phyloP scores from a whole-genome alignment of 2,329 filamentous ascomycete genomes.

The Trichoderma endophyticum region DNA sequence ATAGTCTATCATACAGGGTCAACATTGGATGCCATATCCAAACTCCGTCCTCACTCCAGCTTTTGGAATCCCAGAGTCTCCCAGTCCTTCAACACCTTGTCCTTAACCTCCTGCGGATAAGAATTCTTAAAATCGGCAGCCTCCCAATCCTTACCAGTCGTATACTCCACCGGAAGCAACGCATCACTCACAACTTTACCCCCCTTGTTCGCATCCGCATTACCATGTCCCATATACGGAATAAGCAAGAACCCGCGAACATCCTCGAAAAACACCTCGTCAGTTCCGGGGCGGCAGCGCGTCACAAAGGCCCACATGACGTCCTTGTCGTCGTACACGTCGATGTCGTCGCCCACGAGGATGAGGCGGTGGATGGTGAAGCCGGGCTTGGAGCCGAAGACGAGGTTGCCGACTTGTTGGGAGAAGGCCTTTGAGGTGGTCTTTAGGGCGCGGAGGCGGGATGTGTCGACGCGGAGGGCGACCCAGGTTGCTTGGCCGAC shows the following conservation, averaged over 20 bases:
- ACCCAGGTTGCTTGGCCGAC: slow-evolving; percentile 49
- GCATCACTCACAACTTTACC: slow-evolving; percentile 48
- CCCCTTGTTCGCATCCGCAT: slow-evolving; percentile 29
- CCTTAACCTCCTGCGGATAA: slow-evolving; percentile 39
- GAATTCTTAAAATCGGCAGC: slow-evolving; percentile 32
- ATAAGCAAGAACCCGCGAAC: slow-evolving; percentile 42
- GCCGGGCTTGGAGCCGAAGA: slow-evolving; percentile 40
- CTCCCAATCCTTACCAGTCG: slow-evolving; percentile 31
- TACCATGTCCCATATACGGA: slow-evolving; percentile 46
- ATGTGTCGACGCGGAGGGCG: slow-evolving; percentile 54
- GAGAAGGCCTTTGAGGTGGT: slow-evolving; percentile 41
- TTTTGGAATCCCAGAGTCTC: slow-evolving; percentile 4
- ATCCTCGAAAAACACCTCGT: slow-evolving; percentile 46
- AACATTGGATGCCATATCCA: not conserved
- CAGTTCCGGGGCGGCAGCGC: slow-evolving; percentile 42
- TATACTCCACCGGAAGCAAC: slow-evolving; percentile 43
- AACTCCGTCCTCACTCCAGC: not conserved
- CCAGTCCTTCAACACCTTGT: slow-evolving; percentile 31
- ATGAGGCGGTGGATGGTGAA: slow-evolving; percentile 44
- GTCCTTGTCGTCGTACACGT: slow-evolving; percentile 44
- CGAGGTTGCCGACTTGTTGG: slow-evolving; percentile 40
- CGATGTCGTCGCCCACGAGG: slow-evolving; percentile 48
- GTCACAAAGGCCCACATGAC: slow-evolving; percentile 50
- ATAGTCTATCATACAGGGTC: not conserved
- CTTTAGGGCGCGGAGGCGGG: slow-evolving; percentile 54